These are phyloP conservation scores for Trypanosoma rangeli DNA, from an alignment of 208 protist species.

Conservation along the genomic window DNA sequence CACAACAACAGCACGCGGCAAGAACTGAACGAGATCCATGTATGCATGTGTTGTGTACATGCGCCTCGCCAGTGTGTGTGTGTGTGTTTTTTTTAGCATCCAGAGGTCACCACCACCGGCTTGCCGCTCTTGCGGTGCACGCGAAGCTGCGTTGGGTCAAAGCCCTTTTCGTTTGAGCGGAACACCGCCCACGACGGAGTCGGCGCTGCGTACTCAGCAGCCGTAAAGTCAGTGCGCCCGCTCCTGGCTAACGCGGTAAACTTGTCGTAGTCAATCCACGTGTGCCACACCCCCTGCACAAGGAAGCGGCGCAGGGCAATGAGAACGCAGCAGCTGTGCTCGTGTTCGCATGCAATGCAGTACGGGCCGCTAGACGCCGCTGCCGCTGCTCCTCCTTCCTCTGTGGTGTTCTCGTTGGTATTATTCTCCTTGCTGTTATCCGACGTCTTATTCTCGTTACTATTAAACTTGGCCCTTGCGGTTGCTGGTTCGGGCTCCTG, in stretches of 20 bases:
- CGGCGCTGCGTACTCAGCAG: slow-evolving; percentile 73
- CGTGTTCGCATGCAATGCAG: slow-evolving; percentile 89
- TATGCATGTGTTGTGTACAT: too few species aligned
- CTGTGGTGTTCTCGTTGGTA: slow-evolving; percentile 3
- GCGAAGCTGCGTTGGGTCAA: slow-evolving; percentile 85
- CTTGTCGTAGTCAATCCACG: slow-evolving; percentile 91
- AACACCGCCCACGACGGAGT: slow-evolving; percentile 87
- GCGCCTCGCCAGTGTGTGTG: too few species aligned
- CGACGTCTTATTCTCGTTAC: neutral
- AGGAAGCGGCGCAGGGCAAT: slow-evolving; percentile 88
- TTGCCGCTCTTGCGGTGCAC: slow-evolving; percentile 16
- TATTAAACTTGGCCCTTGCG: neutral
- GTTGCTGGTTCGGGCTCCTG: neutral
- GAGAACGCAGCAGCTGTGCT: slow-evolving; percentile 92
- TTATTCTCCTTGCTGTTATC: slow-evolving; percentile 13
- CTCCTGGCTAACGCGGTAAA: slow-evolving; percentile 65
- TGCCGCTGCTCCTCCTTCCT: slow-evolving; percentile 1
- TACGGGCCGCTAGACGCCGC: slow-evolving; percentile 63
- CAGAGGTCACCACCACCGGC: too few species aligned
- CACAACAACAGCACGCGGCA: slow-evolving; percentile 4
- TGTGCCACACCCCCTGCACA: slow-evolving; percentile 78
- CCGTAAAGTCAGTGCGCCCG: slow-evolving; percentile 58
- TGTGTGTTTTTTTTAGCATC: too few species aligned
- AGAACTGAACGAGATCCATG: too few species aligned
- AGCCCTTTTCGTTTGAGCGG: slow-evolving; percentile 77